Evolutionary conservation across 805 yeast species (phyloP).

Genomic region (Saccharomycopsis selenospora): DNA sequence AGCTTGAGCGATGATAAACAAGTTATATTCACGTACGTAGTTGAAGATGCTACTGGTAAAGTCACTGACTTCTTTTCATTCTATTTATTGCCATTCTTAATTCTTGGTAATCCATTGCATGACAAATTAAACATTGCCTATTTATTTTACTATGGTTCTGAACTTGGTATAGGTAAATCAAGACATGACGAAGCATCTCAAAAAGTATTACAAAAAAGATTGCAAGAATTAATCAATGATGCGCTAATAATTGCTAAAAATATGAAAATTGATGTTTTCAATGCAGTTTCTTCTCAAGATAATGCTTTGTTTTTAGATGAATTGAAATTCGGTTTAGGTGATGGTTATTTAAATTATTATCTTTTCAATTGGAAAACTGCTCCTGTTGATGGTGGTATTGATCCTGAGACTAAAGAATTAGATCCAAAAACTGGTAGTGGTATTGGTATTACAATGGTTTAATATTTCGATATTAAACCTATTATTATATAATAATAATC

Average conservation of each 20-base stretch:
- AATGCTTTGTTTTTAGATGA: slow-evolving; percentile 76
- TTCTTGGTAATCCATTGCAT: slow-evolving; percentile 57
- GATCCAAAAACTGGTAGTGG: slow-evolving; percentile 60
- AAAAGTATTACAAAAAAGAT: slow-evolving; percentile 45
- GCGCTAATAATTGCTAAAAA: slow-evolving; percentile 69
- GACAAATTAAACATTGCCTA: slow-evolving; percentile 78
- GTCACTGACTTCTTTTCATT: slow-evolving; percentile 88
- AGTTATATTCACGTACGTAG: slow-evolving; percentile 74
- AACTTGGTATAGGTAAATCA: slow-evolving; percentile 41
- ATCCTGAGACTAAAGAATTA: slow-evolving; percentile 43
- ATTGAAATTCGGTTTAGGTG: slow-evolving; percentile 87
- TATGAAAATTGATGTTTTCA: slow-evolving; percentile 78
- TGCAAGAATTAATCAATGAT: slow-evolving; percentile 57
- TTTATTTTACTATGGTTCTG: slow-evolving; percentile 81
- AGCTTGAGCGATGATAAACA: slow-evolving; percentile 28
- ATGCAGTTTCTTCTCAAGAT: slow-evolving; percentile 87
- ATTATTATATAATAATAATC: too few species aligned
- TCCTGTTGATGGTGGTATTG: slow-evolving; percentile 77
- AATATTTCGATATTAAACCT: too few species aligned
- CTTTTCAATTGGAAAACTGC: slow-evolving; percentile 83
- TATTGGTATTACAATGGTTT: slow-evolving; percentile 84
- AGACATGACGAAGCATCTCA: slow-evolving; percentile 36
- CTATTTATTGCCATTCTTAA: slow-evolving; percentile 82
- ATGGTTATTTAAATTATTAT: slow-evolving; percentile 85
- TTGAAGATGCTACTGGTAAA: slow-evolving; percentile 44